Evolutionary conservation across 1,139 yeast genomes (phyloP), one percentile per base, ranked within the genome.

Genomic region (Diutina siamensis): DNA sequence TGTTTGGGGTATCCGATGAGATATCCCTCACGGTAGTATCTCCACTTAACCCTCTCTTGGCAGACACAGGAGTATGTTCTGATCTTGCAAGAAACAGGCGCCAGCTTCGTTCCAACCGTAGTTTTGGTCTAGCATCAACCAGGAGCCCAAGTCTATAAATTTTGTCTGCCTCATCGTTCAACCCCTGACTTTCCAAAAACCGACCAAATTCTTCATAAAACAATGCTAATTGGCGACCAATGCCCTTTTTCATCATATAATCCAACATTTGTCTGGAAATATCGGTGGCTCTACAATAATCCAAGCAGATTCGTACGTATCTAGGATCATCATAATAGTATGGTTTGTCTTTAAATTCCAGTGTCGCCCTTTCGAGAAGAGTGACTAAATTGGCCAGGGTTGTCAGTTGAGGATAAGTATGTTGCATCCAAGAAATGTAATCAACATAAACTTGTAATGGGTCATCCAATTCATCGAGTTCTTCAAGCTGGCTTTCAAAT

Each of bases 151-250:
- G 62, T 48, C 71, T 67, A 54, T 76, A 78, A 0, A 88, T 76
- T 45, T 76, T 76, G 3, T 68, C 65, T 0, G 97, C 95, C 52
- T 83, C 87, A 5, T 59, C 57, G 46, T 63, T 60, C 48, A 75
- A 70, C 20, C 74, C 74, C 28, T 64, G 64, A 12, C 68, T 51
- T 54, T 84, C 95, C 50, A 83, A 64, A 49, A 69, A 76, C 27
- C 69, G 68, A 2, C 95, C 89, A 63, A 85, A 88, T 51, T 80
- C 85, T 56, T 87, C 95, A 56, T 88, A 92, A 57, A 74, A 89
- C 20, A 78, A 56, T 0, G 96, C 80, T 47, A 86, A 65, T 41
- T 71, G 68, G 35, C 59, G 59, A 0, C 96, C 97, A 33, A 92
- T 86, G 46, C 74, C 78, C 53, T 83, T 82, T 49, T 84, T 76